phyloP scores from a whole-genome alignment of 1,139 yeast genomes.

The Geotrichum aggregatum region DNA sequence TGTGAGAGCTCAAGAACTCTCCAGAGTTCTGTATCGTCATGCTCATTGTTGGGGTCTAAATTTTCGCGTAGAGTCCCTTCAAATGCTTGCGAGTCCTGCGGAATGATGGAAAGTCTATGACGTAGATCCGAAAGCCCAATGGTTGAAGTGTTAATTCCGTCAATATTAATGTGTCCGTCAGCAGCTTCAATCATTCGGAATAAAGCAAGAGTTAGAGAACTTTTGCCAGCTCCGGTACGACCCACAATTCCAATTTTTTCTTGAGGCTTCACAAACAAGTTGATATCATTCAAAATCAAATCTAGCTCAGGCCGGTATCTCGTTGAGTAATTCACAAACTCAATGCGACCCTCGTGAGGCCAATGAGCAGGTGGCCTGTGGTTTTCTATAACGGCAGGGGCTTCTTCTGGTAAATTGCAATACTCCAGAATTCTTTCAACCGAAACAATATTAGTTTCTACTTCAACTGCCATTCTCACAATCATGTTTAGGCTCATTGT shows the following conservation, averaged over 20 bases:
- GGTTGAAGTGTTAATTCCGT: slow-evolving; percentile 52
- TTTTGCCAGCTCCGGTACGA: slow-evolving; percentile 82
- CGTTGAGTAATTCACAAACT: slow-evolving; percentile 57
- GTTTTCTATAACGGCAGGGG: slow-evolving; percentile 41
- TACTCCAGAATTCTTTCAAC: slow-evolving; percentile 75
- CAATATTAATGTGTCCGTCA: slow-evolving; percentile 53
- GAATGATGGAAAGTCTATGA: slow-evolving; percentile 60
- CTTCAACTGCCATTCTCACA: slow-evolving; percentile 64
- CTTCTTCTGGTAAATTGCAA: slow-evolving; percentile 58
- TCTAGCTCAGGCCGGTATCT: slow-evolving; percentile 54
- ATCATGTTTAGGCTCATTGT: slow-evolving; percentile 58
- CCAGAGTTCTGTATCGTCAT: slow-evolving; percentile 52
- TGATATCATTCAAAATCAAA: slow-evolving; percentile 54
- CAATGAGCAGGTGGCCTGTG: slow-evolving; percentile 47
- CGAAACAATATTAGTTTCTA: slow-evolving; percentile 73
- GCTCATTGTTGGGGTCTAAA: slow-evolving; percentile 56
- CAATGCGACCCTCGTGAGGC: slow-evolving; percentile 59
- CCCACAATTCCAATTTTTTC: slow-evolving; percentile 82
- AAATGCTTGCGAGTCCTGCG: slow-evolving; percentile 72
- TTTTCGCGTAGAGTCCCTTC: slow-evolving; percentile 62
- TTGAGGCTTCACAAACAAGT: slow-evolving; percentile 49
- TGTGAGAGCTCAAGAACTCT: slow-evolving; percentile 78
- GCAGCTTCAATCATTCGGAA: slow-evolving; percentile 68
- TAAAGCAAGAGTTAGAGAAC: slow-evolving; percentile 65
- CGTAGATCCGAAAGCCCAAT: slow-evolving; percentile 58